Conservation (phyloP, 2,329 filamentous ascomycete genomes). For the Cladobotryum protrusum region DNA sequence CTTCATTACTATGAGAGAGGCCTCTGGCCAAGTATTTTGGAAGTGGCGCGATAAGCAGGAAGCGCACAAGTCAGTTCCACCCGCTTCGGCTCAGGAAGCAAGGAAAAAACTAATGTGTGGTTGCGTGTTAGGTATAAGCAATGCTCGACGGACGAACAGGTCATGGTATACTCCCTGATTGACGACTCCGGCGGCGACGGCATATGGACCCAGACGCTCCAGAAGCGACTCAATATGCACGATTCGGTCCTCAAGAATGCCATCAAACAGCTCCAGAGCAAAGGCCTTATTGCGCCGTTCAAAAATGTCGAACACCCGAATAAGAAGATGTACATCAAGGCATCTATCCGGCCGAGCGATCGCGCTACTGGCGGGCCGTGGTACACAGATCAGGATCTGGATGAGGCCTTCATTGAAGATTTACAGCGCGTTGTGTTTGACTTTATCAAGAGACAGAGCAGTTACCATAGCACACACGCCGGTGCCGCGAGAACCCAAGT, state of each 20-base stretch:
- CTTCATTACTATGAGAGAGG: conserved; percentile 41
- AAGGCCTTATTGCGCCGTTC: conserved; percentile 78
- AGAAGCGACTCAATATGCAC: conserved; percentile 73
- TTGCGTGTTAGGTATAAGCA: conserved; percentile 45
- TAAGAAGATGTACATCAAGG: conserved; percentile 94
- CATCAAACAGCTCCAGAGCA: conserved; percentile 76
- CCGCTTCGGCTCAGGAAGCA: no score
- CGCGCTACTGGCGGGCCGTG: conserved; percentile 90
- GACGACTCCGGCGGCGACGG: conserved; percentile 79
- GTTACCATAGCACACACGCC: conserved; percentile 47
- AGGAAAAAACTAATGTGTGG: not conserved
- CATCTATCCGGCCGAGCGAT: conserved; percentile 75
- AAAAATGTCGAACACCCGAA: conserved; percentile 87
- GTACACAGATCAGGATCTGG: conserved; percentile 87
- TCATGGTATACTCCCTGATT: conserved; percentile 81
- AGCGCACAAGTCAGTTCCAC: conserved; percentile 49
- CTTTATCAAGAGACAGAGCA: conserved; percentile 65
- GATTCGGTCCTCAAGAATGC: conserved; percentile 74
- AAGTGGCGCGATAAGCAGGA: conserved; percentile 53
- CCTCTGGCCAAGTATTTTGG: conserved; percentile 42
- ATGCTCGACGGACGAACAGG: conserved; percentile 64
- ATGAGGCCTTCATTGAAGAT: conserved; percentile 78
- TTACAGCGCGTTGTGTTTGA: conserved; percentile 68
- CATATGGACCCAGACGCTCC: conserved; percentile 85
- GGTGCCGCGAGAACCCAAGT: conserved; percentile 32